Conservation (phyloP, 352 stramenopile species). For the Chrysophaeum taylorii region DNA sequence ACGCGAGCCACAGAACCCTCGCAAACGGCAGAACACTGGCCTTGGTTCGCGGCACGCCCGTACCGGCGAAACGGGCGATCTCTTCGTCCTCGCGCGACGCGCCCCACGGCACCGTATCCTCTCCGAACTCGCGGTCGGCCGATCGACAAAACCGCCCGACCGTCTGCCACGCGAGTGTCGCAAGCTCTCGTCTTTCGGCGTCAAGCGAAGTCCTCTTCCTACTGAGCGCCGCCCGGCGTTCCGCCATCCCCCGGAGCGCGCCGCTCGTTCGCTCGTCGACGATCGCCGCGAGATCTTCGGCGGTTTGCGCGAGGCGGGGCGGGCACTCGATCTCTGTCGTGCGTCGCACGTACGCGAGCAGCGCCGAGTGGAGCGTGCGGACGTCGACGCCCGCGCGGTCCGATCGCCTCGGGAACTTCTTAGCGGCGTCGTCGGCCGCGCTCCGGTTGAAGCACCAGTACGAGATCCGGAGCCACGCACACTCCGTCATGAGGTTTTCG, state of each 20-base stretch:
- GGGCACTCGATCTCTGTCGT: conserved; percentile 5
- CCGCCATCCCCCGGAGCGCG: not conserved
- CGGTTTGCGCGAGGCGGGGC: not conserved
- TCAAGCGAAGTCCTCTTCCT: too few relatives aligned
- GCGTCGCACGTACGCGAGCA: not conserved
- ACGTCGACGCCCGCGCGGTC: not conserved
- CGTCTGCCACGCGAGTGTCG: not conserved
- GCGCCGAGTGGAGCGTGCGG: not conserved
- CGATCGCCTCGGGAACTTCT: not conserved
- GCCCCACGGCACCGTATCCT: not conserved
- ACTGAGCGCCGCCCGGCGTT: not conserved
- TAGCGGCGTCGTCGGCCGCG: not conserved
- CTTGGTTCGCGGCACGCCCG: too few relatives aligned
- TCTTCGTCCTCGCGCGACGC: not conserved
- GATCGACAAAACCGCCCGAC: not conserved
- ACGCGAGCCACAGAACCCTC: not conserved
- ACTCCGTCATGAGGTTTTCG: not conserved
- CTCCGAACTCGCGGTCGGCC: not conserved
- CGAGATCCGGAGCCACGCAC: not conserved
- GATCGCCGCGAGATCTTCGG: not conserved
- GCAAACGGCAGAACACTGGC: too few relatives aligned
- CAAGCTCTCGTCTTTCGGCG: not conserved
- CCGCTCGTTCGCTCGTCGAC: too few relatives aligned
- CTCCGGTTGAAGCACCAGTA: not conserved
- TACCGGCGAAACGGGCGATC: not conserved